Base-by-base conservation (phyloP, 768 basidiomycete genomes). In the Termitomyces titanicus region DNA sequence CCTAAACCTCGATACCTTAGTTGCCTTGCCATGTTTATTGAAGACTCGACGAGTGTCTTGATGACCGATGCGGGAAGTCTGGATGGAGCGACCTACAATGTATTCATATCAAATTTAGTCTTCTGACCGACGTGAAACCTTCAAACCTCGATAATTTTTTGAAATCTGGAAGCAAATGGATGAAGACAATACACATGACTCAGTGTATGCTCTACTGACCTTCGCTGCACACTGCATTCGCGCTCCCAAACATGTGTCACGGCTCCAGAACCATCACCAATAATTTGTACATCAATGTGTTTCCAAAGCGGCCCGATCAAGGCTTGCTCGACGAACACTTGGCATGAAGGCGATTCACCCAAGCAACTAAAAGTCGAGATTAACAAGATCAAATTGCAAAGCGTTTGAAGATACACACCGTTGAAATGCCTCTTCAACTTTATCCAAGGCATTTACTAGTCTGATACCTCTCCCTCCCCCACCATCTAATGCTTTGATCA, bases 401-500 rank as follows among this genome's bases (percentile, higher is more conserved):
- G 37, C 27, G 45, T 53, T n/a, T 17, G 18, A 15, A 6, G 11
- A 27, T 18, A 59, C 61, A 22, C 33, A 73, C 63, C 89, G 82
- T 63, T 87, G 79, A 68, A 92, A 93, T 3, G 85, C 79, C 57
- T 84, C 82, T 67, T 88, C 80, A 71, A 93, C 86, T 53, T 81
- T 80, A n/a, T 76, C 77, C 62, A 85, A 80, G 57, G 80, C 79
- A 55, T 87, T 79, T 3, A 94, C 93, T 38, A 94, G 85, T 62
- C 93, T 85, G 82, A 94, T 95, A 39, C 92, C 92, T 60, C 92
- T 84, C 44, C 92, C 92, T 59, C 92, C 92, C 55, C 92, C 92
- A 45, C 92, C 92, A 78, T 92, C 89, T 1, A 92, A 85, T 8
- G 92, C 93, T 71, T 94, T 95, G 79, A 95, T 92, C 70, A 95